phyloP scores from a whole-genome alignment of 2,329 filamentous ascomycete genomes.

The Ceratocystis ficicola region DNA sequence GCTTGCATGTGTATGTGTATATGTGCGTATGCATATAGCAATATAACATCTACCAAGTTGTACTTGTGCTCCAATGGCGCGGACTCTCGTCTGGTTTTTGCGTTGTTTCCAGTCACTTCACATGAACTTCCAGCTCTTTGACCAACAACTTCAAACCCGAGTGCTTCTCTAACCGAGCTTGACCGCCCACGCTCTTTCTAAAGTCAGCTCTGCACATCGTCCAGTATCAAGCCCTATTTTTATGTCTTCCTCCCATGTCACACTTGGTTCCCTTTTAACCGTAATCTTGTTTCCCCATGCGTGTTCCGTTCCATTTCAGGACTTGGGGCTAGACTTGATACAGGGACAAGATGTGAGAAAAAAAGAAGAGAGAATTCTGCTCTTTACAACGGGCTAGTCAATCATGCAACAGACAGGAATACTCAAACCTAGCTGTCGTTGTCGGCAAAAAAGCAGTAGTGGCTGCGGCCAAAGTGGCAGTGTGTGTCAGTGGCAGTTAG shows the following conservation, averaged over 20 bases:
- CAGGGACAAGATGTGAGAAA: not conserved
- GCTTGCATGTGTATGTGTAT: not conserved
- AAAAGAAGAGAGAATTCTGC: not conserved
- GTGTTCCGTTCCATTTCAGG: slow-evolving; percentile 1
- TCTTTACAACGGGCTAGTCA: not conserved
- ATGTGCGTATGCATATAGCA: not conserved
- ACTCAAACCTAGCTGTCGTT: not conserved
- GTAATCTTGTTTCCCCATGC: not conserved
- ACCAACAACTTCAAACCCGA: not conserved
- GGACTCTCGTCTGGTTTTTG: not conserved
- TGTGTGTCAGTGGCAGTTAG: too few species aligned
- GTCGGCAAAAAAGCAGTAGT: not conserved
- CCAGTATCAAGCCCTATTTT: not conserved
- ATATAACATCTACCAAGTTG: not conserved
- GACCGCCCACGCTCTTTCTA: not conserved
- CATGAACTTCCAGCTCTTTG: not conserved
- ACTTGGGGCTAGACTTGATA: not conserved
- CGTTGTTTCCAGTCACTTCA: not conserved
- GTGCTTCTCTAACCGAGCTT: not conserved
- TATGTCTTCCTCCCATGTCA: not conserved
- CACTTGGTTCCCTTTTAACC: not conserved
- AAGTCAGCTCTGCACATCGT: not conserved
- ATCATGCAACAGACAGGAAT: not conserved
- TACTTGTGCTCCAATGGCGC: not conserved
- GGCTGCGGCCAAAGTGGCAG: not conserved